A percentile compares a stretch with the other conserved stretches of the same genome.
phyloP scores from a whole-genome alignment of 176 grass and related monocot genomes.

The Zoysia pacifica region DNA sequence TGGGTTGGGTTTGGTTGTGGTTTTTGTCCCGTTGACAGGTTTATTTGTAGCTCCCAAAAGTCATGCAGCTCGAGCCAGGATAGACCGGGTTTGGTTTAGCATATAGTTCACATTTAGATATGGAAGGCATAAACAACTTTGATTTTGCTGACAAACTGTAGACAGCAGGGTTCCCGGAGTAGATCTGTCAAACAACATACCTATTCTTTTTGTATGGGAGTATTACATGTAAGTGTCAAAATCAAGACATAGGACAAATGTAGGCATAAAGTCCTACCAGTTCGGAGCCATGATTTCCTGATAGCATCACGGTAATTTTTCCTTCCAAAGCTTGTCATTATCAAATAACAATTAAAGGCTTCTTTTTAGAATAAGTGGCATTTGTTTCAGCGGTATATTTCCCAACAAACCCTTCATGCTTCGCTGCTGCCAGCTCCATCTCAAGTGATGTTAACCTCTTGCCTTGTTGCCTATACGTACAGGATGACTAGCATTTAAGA shows the following conservation, averaged over 20 bases:
- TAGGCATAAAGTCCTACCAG: constrained; percentile 50
- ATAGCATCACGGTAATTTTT: constrained; percentile 91
- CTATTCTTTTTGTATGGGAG: background rate
- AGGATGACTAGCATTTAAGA: constrained; percentile 1
- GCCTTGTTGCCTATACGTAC: constrained; percentile 76
- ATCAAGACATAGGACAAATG: background rate
- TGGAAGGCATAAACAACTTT: background rate
- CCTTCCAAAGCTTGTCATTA: constrained; percentile 83
- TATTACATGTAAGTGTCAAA: constrained; percentile 4
- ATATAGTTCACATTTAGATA: background rate
- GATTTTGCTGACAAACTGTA: background rate
- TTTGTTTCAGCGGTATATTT: constrained; percentile 79
- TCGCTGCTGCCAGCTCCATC: constrained; percentile 87
- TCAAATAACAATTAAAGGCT: constrained; percentile 74
- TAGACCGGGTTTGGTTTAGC: background rate
- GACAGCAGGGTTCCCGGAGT: background rate
- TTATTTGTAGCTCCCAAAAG: background rate
- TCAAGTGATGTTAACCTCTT: constrained; percentile 81
- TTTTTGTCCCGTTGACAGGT: too few relatives aligned
- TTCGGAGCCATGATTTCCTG: constrained; percentile 90
- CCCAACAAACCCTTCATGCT: constrained; percentile 74
- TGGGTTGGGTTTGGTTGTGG: too few relatives aligned
- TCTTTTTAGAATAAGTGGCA: constrained; percentile 60
- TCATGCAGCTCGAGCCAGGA: background rate
- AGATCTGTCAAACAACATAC: background rate